A percentile compares a stretch with the other conserved stretches of the same genome.
Evolutionary conservation across 192 early-diverging fungal species (phyloP).

Genomic region (Coemansia sp.): DNA sequence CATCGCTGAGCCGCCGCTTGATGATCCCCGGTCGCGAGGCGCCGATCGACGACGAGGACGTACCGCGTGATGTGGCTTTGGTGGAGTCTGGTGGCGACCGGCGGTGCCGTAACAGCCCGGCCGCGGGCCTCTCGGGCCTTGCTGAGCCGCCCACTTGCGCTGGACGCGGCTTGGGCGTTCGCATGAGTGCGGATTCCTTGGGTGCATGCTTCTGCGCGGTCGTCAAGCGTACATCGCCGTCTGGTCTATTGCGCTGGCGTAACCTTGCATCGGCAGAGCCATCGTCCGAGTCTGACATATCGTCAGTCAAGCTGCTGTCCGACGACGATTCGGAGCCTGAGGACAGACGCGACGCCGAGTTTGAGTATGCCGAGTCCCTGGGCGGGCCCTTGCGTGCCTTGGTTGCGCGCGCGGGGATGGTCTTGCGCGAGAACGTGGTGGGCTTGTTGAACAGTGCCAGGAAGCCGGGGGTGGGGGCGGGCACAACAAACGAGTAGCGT

Average conservation of each 20-base stretch:
- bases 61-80: not conserved
- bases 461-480: constrained; percentile 28
- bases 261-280: not conserved
- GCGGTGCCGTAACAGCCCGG: not conserved
- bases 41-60: constrained; percentile 6
- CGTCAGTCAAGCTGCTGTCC: not conserved
- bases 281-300: not conserved
- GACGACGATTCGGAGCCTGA: not conserved
- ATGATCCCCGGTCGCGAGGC: constrained; percentile 15
- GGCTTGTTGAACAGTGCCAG: constrained; percentile 39
- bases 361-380: constrained; percentile 12
- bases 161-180: not conserved
- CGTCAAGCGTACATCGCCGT: not conserved
- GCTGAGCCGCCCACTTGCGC: not conserved
- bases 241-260: not conserved
- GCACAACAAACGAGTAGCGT: constrained; percentile 24
- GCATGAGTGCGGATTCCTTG: not conserved
- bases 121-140: not conserved
- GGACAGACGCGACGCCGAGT: not conserved
- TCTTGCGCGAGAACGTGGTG: constrained; percentile 38
- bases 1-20: constrained; percentile 22
- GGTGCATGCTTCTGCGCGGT: not conserved
- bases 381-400: constrained; percentile 51
- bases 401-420: constrained; percentile 32
- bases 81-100: not conserved